Base-by-base conservation (phyloP, 257 asterid species). In the Solanum pennellii region DNA sequence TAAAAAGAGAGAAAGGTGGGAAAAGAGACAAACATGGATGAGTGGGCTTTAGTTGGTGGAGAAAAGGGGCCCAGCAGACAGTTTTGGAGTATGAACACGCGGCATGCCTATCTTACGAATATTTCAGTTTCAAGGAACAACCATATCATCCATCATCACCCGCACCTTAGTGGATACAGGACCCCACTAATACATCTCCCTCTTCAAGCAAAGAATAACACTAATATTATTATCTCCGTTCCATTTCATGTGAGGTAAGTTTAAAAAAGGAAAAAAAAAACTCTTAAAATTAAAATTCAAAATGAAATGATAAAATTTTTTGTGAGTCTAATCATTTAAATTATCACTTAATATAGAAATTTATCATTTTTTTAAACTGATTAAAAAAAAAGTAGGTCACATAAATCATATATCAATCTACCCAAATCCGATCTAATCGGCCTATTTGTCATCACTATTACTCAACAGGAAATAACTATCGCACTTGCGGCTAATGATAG, bases 51-150 rank as follows among this genome's bases (percentile, higher is more conserved):
- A 65, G 79, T 82, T 85, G 89, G n/a, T 86, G 69, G 35, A 37
- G 18, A 23, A 11, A 44, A 69, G 27, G 56, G 56, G 56, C 88
- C 83, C 89, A 90, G 37, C 15, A 15, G 27, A 68, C 31, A 27
- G 49, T 37, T 47, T 47, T 71, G 86, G 14, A 69, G 1, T 21
- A 88, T 5, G 29, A 73, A 92, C 89, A 92, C 95, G 95, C 92
- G 96, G 93, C 93, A 72, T 0, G 35, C 92, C 80, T 87, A 87
- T 89, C 73, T 66, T 90, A 88, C 89, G 96, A 93, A 93, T 92
- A 89, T 86, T 91, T 87, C 76, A 84, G 90, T 85, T 91, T 90
- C 86, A 92, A 90, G 94, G 91, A n/a, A 37, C 80, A n/a, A 45
- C 42, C 89, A 87, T 80, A 88, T 90, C 90, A 89, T 90, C 85